A percentile compares a stretch with the other conserved stretches of the same genome.
Conservation (phyloP, 225 moss, liverwort and hornwort species). For the Physcomitrellopsis africana region DNA sequence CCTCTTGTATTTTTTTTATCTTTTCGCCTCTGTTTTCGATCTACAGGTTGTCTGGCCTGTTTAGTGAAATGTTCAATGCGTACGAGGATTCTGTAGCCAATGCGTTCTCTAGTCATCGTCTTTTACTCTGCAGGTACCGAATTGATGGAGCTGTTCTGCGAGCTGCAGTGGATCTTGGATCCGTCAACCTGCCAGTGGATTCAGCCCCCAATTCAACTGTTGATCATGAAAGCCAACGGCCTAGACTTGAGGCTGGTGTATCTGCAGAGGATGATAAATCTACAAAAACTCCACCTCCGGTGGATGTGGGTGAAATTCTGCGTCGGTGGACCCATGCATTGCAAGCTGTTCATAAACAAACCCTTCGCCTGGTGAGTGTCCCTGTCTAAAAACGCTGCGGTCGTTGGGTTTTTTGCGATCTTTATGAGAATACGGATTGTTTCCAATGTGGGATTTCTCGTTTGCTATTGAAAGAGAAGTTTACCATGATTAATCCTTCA, state of each 20-base stretch:
- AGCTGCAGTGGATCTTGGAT: conserved; percentile 72
- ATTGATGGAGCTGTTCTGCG: conserved; percentile 80
- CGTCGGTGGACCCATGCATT: conserved; percentile 90
- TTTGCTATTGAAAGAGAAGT: no score
- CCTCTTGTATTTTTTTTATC: no score
- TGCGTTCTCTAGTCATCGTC: not conserved
- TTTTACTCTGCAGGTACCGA: conserved; percentile 64
- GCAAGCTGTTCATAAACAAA: conserved; percentile 83
- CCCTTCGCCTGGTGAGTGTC: conserved; percentile 69
- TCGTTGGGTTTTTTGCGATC: not conserved
- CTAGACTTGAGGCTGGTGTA: conserved; percentile 26
- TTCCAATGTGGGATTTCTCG: no score
- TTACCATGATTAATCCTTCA: no score
- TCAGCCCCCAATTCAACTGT: conserved; percentile 30
- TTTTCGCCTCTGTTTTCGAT: no score
- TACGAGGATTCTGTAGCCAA: not conserved
- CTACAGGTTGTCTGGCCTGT: no score
- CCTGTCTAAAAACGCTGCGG: not conserved
- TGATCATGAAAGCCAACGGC: conserved; percentile 48
- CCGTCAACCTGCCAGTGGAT: conserved; percentile 54
- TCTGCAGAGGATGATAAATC: conserved; percentile 63
- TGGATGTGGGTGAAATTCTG: conserved; percentile 85
- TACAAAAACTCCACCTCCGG: conserved; percentile 62
- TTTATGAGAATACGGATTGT: no score
- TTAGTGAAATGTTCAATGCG: no score